Conservation (phyloP, 2,329 filamentous ascomycete species). For the Cladobotryum mycophilum region DNA sequence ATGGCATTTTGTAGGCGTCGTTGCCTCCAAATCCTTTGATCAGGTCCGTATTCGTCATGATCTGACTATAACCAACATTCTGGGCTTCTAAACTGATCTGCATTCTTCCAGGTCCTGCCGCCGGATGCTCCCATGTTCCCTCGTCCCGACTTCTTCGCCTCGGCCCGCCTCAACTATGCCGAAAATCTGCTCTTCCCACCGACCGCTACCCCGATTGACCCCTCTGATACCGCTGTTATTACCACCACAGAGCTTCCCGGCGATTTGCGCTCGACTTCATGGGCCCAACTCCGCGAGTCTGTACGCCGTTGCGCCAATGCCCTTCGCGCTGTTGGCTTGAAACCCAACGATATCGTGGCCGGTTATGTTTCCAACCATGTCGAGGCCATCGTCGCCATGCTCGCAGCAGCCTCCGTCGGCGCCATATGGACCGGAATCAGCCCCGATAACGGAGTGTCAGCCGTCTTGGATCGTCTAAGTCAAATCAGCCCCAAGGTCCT, state of each 20-base stretch:
- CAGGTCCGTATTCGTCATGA: constrained; percentile 38
- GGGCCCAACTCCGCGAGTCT: constrained; percentile 71
- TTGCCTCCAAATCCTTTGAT: constrained; percentile 56
- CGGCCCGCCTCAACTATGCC: constrained; percentile 80
- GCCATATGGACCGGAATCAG: constrained; percentile 91
- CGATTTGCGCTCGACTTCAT: constrained; percentile 54
- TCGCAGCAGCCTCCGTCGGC: constrained; percentile 74
- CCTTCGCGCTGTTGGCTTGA: constrained; percentile 60
- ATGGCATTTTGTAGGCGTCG: constrained; percentile 77
- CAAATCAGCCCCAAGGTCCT: constrained; percentile 81
- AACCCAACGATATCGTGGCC: constrained; percentile 50
- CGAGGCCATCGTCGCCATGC: constrained; percentile 80
- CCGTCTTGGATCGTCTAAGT: constrained; percentile 76
- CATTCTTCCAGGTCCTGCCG: constrained; percentile 55
- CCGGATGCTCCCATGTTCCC: constrained; percentile 70
- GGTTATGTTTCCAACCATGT: constrained; percentile 85
- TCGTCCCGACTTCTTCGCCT: constrained; percentile 77
- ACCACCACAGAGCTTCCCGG: constrained; percentile 69
- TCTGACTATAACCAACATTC: background rate
- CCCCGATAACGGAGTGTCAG: constrained; percentile 85
- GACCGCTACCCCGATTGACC: constrained; percentile 33
- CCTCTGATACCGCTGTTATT: constrained; percentile 64
- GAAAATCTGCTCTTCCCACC: constrained; percentile 86
- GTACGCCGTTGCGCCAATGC: constrained; percentile 69
- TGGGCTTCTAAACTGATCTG: background rate